Percentiles rank a stretch among this genome's conserved stretches.
Evolutionary conservation across 768 basidiomycete genomes (phyloP).

Genomic region (Pulveroboletus frians): DNA sequence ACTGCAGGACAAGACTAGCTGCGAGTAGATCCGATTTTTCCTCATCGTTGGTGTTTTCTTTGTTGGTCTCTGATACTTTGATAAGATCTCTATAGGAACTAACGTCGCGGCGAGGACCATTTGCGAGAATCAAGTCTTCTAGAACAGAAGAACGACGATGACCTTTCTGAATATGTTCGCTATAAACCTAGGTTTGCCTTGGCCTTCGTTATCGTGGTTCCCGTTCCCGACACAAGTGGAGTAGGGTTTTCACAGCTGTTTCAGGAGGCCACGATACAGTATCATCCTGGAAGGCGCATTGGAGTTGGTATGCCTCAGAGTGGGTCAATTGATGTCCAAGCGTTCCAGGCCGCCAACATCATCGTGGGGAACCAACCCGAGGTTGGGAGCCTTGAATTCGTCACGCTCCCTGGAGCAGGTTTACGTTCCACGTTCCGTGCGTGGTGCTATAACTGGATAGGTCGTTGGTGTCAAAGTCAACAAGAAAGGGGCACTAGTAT

Average conservation of each 20-base stretch:
- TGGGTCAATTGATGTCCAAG: constrained; percentile 60
- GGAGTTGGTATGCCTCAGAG: constrained; percentile 57
- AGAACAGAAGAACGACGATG: constrained; percentile 43
- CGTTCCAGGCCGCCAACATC: constrained; percentile 52
- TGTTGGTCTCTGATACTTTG: not conserved
- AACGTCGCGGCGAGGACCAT: constrained; percentile 44
- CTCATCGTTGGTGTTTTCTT: not conserved
- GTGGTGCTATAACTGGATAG: constrained; percentile 55
- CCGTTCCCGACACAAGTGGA: not conserved
- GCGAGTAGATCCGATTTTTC: constrained; percentile 43
- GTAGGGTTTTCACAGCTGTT: constrained; percentile 49
- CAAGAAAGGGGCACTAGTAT: constrained; percentile 37
- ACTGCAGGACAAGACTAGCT: constrained; percentile 50
- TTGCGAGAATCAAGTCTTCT: constrained; percentile 36
- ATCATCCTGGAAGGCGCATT: constrained; percentile 48
- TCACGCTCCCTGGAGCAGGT: constrained; percentile 40
- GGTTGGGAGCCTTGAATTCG: constrained; percentile 53
- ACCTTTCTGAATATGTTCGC: constrained; percentile 42
- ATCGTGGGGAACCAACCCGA: constrained; percentile 49
- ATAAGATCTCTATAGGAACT: constrained; percentile 46
- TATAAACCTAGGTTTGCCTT: constrained; percentile 37
- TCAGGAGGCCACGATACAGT: constrained; percentile 54
- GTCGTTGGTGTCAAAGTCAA: constrained; percentile 39
- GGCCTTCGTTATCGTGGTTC: not conserved
- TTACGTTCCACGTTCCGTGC: constrained; percentile 46